phyloP scores from a whole-genome alignment of 2,329 filamentous ascomycete species.

The Cryphonectria parasitica region DNA sequence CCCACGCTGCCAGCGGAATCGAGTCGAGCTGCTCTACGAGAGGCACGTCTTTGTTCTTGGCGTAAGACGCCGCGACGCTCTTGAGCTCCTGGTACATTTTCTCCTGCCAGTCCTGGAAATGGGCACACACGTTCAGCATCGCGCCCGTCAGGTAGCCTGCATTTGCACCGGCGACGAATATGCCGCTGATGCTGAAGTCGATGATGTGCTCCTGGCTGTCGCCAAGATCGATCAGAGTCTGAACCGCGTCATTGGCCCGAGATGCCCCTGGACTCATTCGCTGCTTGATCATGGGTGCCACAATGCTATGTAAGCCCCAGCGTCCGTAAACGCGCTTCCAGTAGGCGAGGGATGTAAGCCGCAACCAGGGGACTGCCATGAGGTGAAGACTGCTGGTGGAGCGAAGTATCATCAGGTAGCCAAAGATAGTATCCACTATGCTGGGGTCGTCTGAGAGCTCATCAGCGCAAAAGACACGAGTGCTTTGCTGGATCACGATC shows the following conservation, averaged over 20 bases:
- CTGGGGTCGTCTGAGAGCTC: conserved; percentile 1
- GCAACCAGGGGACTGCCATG: not conserved
- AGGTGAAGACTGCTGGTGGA: conserved; percentile 2
- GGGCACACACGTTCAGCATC: conserved; percentile 1
- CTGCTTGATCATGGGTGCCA: not conserved
- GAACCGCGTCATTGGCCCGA: not conserved
- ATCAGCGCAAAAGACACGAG: not conserved
- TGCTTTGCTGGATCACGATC: not conserved
- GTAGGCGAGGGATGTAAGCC: not conserved
- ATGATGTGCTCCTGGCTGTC: not conserved
- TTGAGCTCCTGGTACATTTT: not conserved
- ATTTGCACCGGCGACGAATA: conserved; percentile 1
- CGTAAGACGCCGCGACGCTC: not conserved
- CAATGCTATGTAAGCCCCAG: not conserved
- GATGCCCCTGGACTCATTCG: not conserved
- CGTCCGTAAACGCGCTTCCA: conserved; percentile 5
- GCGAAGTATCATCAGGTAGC: not conserved
- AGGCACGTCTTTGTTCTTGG: conserved; percentile 10
- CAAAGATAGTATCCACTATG: not conserved
- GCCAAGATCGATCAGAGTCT: conserved; percentile 2
- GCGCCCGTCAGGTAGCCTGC: not conserved
- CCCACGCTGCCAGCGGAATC: conserved; percentile 28
- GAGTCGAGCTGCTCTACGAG: conserved; percentile 27
- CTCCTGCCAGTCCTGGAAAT: conserved; percentile 5
- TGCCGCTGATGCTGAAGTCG: conserved; percentile 1